Evolutionary conservation across 1,284 basidiomycete genomes (phyloP).

Genomic region (Marasmius sp.): DNA sequence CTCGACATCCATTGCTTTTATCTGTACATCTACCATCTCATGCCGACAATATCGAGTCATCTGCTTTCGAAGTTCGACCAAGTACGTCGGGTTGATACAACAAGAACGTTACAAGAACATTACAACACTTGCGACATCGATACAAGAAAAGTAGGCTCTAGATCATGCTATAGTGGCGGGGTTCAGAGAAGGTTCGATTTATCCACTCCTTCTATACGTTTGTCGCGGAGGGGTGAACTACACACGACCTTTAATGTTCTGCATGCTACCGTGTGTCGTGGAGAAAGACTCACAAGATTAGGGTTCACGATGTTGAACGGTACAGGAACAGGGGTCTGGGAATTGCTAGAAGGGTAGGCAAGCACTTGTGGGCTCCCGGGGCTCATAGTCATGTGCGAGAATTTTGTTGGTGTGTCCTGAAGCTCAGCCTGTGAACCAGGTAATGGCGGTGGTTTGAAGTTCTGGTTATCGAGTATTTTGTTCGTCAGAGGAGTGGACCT

Average conservation of each 20-base stretch:
- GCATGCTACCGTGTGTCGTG: neutral
- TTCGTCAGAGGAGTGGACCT: neutral
- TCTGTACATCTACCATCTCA: neutral
- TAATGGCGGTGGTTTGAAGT: conserved; percentile 55
- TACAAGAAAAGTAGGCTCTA: no score
- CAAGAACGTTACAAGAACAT: no score
- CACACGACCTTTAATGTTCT: neutral
- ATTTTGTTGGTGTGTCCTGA: neutral
- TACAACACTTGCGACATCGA: no score
- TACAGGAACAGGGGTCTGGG: neutral
- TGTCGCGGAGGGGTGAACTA: no score
- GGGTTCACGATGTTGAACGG: neutral
- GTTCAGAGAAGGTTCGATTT: no score
- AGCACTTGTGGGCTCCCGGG: neutral
- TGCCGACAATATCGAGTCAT: neutral
- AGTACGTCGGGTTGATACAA: no score
- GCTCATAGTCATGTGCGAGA: neutral
- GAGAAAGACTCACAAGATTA: neutral
- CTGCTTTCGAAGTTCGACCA: neutral
- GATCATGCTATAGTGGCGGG: no score
- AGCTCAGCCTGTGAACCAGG: conserved; percentile 11
- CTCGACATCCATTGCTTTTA: neutral
- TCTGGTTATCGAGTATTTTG: conserved; percentile 34
- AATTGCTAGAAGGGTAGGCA: neutral
- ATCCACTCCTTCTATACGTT: no score